Conservation (phyloP, 768 basidiomycete genomes). For the Floccularia luteovirens region DNA sequence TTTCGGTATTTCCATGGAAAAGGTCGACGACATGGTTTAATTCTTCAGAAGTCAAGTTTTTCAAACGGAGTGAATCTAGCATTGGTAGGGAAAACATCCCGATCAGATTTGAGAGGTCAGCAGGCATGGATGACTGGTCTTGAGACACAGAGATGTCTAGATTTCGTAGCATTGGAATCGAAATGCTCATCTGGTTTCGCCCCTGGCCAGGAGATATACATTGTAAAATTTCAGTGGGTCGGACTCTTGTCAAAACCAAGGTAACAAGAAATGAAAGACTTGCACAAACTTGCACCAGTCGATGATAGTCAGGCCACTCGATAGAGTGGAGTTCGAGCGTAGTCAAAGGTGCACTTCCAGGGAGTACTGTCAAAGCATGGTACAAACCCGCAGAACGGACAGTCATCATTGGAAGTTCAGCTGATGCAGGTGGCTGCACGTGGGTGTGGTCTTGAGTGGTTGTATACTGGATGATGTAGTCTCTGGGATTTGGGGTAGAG, state of each 20-base stretch:
- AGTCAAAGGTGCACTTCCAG: conserved; percentile 9
- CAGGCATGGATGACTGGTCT: not conserved
- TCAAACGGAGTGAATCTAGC: conserved; percentile 11
- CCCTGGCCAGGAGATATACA: conserved; percentile 6
- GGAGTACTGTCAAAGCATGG: conserved; percentile 12
- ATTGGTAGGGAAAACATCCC: conserved; percentile 14
- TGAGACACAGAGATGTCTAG: not conserved
- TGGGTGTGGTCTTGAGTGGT: conserved; percentile 1
- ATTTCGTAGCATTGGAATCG: conserved; percentile 1
- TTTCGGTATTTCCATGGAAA: conserved; percentile 5
- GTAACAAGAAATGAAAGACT: conserved; percentile 14
- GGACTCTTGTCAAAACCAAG: conserved; percentile 14
- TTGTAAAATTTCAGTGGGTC: conserved; percentile 10
- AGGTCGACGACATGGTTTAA: conserved; percentile 4
- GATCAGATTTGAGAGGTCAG: conserved; percentile 5
- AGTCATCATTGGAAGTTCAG: conserved; percentile 7
- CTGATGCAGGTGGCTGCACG: conserved; percentile 2
- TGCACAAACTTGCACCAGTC: conserved; percentile 12
- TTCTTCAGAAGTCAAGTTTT: conserved; percentile 7
- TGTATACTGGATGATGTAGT: conserved; percentile 16
- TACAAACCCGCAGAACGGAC: conserved; percentile 13
- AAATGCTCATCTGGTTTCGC: not conserved
- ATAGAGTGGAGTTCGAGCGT: conserved; percentile 17
- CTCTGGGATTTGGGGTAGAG: conserved; percentile 4
- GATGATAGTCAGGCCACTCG: conserved; percentile 11